Conservation (phyloP, 108 stramenopile genomes). For the Licmophora abbreviata region DNA sequence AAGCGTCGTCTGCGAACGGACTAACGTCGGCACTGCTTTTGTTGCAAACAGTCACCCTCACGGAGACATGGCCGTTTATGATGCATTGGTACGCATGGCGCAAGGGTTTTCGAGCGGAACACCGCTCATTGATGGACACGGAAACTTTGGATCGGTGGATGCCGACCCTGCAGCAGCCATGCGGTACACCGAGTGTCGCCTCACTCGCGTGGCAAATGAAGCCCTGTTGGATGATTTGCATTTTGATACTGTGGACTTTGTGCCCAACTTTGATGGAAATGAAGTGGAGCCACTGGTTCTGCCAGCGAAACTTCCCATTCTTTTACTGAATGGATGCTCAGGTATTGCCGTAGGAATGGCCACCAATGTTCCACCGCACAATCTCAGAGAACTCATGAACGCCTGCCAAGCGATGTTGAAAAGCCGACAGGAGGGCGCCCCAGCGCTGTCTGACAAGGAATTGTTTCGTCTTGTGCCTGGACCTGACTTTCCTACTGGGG, state of each 20-base stretch:
- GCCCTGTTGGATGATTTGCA: slow-evolving; percentile 77
- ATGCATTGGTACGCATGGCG: slow-evolving; percentile 93
- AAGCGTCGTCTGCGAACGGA: too few species aligned
- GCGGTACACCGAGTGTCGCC: slow-evolving; percentile 94
- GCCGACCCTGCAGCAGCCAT: slow-evolving; percentile 96
- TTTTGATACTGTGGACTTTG: slow-evolving; percentile 79
- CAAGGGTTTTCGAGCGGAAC: slow-evolving; percentile 83
- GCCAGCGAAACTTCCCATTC: slow-evolving; percentile 84
- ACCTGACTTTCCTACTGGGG: slow-evolving; percentile 96
- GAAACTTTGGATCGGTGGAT: slow-evolving; percentile 94
- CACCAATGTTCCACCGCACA: slow-evolving; percentile 96
- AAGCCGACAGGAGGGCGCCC: slow-evolving; percentile 26
- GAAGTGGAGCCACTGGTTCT: slow-evolving; percentile 90
- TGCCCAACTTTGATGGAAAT: slow-evolving; percentile 91
- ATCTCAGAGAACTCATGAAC: slow-evolving; percentile 82
- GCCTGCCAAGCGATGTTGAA: slow-evolving; percentile 67
- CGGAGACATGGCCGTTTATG: slow-evolving; percentile 92
- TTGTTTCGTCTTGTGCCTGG: slow-evolving; percentile 77
- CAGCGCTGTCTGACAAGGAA: slow-evolving; percentile 45
- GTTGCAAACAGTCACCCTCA: too few species aligned
- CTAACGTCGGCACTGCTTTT: too few species aligned
- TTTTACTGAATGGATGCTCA: slow-evolving; percentile 89
- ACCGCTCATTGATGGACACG: slow-evolving; percentile 91
- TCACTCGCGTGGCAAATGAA: slow-evolving; percentile 66
- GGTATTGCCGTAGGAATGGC: slow-evolving; percentile 97